Conservation (phyloP, 331 rosid genomes). For the Rosa hybrid region DNA sequence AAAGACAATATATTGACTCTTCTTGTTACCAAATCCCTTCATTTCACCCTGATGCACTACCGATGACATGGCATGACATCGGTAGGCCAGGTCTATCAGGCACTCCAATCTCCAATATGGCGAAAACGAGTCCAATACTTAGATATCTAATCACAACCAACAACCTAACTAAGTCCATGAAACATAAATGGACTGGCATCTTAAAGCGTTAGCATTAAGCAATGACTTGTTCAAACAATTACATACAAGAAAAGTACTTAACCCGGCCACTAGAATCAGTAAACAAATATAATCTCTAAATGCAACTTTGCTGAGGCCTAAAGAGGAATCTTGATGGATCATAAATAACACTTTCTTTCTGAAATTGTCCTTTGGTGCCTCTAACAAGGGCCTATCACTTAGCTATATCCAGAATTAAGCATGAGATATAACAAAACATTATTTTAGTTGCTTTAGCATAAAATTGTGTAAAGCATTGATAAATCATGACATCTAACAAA, state of each 20-base stretch:
- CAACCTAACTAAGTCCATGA: not conserved
- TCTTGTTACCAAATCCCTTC: too few relatives aligned
- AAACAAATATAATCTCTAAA: not conserved
- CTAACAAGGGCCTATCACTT: not conserved
- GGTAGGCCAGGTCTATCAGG: not conserved
- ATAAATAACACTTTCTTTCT: not conserved
- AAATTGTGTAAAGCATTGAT: not conserved
- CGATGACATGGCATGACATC: not conserved
- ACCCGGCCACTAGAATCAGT: not conserved
- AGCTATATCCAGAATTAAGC: not conserved
- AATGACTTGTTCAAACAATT: not conserved
- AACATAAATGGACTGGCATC: not conserved
- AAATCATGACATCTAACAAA: conserved; percentile 15
- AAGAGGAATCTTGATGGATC: not conserved
- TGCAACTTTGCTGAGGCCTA: not conserved
- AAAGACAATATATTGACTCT: too few relatives aligned
- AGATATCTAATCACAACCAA: not conserved
- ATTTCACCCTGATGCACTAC: too few relatives aligned
- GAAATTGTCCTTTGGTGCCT: not conserved
- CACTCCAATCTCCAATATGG: not conserved
- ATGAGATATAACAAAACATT: not conserved
- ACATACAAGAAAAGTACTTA: not conserved
- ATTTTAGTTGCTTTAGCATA: not conserved
- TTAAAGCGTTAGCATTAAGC: not conserved
- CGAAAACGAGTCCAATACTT: not conserved